Conservation (phyloP, 495 filamentous ascomycete species). For the Aspergillus coremiiformis region DNA sequence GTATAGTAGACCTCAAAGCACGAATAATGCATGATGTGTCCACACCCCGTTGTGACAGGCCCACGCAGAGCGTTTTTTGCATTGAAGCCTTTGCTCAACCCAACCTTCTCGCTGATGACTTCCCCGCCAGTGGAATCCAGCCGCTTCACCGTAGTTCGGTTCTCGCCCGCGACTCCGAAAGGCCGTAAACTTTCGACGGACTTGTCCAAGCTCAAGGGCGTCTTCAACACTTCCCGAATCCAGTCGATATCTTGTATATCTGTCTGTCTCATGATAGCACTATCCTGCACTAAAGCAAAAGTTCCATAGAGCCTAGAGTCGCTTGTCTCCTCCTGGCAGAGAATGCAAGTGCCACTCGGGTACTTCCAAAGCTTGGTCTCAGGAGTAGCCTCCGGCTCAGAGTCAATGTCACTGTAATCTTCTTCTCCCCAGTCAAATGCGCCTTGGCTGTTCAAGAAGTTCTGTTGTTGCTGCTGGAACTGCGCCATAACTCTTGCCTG, state of each 20-base stretch:
- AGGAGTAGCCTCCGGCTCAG: slow-evolving; percentile 42
- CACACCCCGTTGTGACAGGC: slow-evolving; percentile 84
- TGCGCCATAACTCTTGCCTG: slow-evolving; percentile 93
- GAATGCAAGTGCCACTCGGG: slow-evolving; percentile 87
- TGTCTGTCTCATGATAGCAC: slow-evolving; percentile 79
- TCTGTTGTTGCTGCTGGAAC: slow-evolving; percentile 94
- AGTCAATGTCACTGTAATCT: slow-evolving; percentile 62
- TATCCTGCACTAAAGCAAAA: slow-evolving; percentile 82
- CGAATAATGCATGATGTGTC: slow-evolving; percentile 96
- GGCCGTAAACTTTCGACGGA: slow-evolving; percentile 75
- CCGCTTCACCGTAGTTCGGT: slow-evolving; percentile 67
- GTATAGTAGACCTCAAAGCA: slow-evolving; percentile 90
- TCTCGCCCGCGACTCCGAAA: slow-evolving; percentile 84
- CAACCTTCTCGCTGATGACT: slow-evolving; percentile 67
- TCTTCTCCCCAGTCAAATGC: slow-evolving; percentile 79
- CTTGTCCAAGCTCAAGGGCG: slow-evolving; percentile 72
- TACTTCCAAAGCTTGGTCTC: slow-evolving; percentile 83
- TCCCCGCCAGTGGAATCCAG: slow-evolving; percentile 62
- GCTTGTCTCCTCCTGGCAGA: slow-evolving; percentile 93
- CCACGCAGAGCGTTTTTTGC: slow-evolving; percentile 57
- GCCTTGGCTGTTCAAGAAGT: slow-evolving; percentile 79
- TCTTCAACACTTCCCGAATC: slow-evolving; percentile 71
- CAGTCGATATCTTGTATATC: slow-evolving; percentile 73
- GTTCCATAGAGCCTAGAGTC: slow-evolving; percentile 85
- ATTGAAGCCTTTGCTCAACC: slow-evolving; percentile 83